phyloP scores from a whole-genome alignment of 2,329 filamentous ascomycete species.

The Colletotrichum plurivorum region DNA sequence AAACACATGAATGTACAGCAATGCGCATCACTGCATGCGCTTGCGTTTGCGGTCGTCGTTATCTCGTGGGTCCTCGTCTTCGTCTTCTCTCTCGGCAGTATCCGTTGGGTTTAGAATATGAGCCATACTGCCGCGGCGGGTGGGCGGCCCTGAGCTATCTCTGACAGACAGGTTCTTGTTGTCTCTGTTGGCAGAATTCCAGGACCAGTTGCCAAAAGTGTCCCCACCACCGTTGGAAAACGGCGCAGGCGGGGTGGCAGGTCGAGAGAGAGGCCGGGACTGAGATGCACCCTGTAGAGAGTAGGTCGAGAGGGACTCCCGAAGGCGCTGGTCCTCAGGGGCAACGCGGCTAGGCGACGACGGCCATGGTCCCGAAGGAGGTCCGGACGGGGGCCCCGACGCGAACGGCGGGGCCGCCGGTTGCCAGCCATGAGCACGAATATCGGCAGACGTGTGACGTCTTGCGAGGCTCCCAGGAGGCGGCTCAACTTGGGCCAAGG shows the following conservation, averaged over 20 bases:
- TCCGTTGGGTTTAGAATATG: slow-evolving; percentile 75
- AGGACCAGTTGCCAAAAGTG: slow-evolving; percentile 69
- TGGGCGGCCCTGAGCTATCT: slow-evolving; percentile 70
- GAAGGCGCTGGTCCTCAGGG: slow-evolving; percentile 68
- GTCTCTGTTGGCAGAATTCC: slow-evolving; percentile 66
- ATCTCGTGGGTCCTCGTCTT: slow-evolving; percentile 68
- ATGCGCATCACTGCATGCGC: slow-evolving; percentile 61
- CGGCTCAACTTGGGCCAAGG: slow-evolving; percentile 73
- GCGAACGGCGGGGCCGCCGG: slow-evolving; percentile 63
- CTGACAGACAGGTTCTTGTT: slow-evolving; percentile 65
- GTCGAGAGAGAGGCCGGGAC: slow-evolving; percentile 62
- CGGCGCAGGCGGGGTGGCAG: slow-evolving; percentile 66
- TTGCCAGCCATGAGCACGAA: slow-evolving; percentile 88
- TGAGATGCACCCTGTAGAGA: slow-evolving; percentile 63
- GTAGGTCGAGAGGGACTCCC: slow-evolving; percentile 70
- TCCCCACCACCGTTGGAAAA: slow-evolving; percentile 63
- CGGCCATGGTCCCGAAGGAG: slow-evolving; percentile 66
- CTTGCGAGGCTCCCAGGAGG: slow-evolving; percentile 80
- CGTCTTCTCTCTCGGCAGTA: slow-evolving; percentile 68
- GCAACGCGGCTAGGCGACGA: slow-evolving; percentile 66
- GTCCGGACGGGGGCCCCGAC: slow-evolving; percentile 66
- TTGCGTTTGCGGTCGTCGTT: slow-evolving; percentile 75
- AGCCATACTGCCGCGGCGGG: slow-evolving; percentile 72
- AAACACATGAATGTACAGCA: not conserved
- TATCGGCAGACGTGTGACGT: slow-evolving; percentile 95